Evolutionary conservation across 2,329 filamentous ascomycete species (phyloP).

Genomic region (Claviceps purpurea): DNA sequence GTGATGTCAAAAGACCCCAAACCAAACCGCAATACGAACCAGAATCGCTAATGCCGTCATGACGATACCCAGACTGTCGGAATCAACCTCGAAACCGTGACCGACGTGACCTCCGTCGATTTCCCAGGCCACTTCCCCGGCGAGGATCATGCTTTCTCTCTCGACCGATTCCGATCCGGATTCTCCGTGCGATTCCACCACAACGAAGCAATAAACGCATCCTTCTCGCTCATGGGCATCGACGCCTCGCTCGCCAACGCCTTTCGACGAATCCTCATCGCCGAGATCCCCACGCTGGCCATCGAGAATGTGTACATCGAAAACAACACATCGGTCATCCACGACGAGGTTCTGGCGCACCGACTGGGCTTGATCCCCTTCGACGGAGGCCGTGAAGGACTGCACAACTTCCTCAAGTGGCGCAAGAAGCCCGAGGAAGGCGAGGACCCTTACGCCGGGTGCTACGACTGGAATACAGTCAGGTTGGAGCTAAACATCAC

Average conservation of each 20-base stretch:
- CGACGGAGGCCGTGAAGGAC: conserved; percentile 60
- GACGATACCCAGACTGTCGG: conserved; percentile 53
- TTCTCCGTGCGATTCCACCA: conserved; percentile 74
- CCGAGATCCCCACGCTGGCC: conserved; percentile 87
- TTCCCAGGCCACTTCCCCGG: conserved; percentile 84
- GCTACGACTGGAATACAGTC: conserved; percentile 76
- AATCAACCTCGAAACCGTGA: conserved; percentile 82
- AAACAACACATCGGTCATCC: conserved; percentile 96
- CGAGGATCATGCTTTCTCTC: conserved; percentile 71
- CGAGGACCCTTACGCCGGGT: conserved; percentile 45
- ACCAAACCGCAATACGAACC: not conserved
- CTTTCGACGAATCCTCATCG: conserved; percentile 88
- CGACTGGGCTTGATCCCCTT: conserved; percentile 85
- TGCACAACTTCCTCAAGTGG: conserved; percentile 69
- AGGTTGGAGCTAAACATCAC: conserved; percentile 62
- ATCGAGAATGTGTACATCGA: conserved; percentile 88
- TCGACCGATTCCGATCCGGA: conserved; percentile 56
- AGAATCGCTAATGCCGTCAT: not conserved
- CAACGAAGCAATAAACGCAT: conserved; percentile 61
- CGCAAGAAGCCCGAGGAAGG: conserved; percentile 56
- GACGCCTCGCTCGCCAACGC: conserved; percentile 93
- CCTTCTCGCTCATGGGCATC: conserved; percentile 83
- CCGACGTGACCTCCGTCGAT: conserved; percentile 77
- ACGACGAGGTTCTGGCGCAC: conserved; percentile 90
- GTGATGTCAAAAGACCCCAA: too few species aligned